Evolutionary conservation across 495 filamentous ascomycete species (phyloP).

Genomic region (Daldinia loculata): DNA sequence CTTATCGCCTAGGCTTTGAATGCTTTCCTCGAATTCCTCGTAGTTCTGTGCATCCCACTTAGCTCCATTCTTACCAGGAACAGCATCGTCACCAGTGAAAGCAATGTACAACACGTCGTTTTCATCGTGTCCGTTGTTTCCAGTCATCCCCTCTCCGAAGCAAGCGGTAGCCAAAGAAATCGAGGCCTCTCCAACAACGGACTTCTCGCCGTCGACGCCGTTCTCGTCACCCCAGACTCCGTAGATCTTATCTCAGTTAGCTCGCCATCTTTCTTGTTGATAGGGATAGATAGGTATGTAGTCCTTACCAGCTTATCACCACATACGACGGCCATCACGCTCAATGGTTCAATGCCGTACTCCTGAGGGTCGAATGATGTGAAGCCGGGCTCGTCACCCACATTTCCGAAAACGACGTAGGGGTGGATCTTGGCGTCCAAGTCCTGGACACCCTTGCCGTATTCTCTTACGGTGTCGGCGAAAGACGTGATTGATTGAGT

Average conservation of each 20-base stretch:
- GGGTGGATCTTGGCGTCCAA: slow-evolving; percentile 69
- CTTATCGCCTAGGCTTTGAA: slow-evolving; percentile 57
- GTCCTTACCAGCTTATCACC: slow-evolving; percentile 58
- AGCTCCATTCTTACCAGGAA: slow-evolving; percentile 57
- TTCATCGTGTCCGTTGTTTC: slow-evolving; percentile 60
- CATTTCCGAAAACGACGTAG: slow-evolving; percentile 73
- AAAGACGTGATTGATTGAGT: slow-evolving; percentile 66
- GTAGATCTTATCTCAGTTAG: slow-evolving; percentile 57
- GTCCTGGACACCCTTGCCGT: slow-evolving; percentile 60
- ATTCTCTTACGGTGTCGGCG: slow-evolving; percentile 55
- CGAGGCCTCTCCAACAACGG: slow-evolving; percentile 64
- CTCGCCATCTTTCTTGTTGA: neutral
- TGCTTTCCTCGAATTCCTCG: slow-evolving; percentile 59
- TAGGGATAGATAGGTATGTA: neutral
- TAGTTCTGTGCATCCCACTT: slow-evolving; percentile 58
- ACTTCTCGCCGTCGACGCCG: slow-evolving; percentile 56
- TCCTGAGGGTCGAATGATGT: slow-evolving; percentile 57
- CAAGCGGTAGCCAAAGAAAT: slow-evolving; percentile 67
- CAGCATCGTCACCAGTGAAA: slow-evolving; percentile 59
- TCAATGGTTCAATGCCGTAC: slow-evolving; percentile 65
- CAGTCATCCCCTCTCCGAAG: slow-evolving; percentile 57
- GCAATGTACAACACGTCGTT: slow-evolving; percentile 66
- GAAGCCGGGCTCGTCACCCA: slow-evolving; percentile 53
- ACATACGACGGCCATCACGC: slow-evolving; percentile 71
- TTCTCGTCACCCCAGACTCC: slow-evolving; percentile 76